A percentile compares a stretch with the other conserved stretches of the same genome.
Evolutionary conservation across 805 yeast species (phyloP).

Genomic region (Candida wancherniae): DNA sequence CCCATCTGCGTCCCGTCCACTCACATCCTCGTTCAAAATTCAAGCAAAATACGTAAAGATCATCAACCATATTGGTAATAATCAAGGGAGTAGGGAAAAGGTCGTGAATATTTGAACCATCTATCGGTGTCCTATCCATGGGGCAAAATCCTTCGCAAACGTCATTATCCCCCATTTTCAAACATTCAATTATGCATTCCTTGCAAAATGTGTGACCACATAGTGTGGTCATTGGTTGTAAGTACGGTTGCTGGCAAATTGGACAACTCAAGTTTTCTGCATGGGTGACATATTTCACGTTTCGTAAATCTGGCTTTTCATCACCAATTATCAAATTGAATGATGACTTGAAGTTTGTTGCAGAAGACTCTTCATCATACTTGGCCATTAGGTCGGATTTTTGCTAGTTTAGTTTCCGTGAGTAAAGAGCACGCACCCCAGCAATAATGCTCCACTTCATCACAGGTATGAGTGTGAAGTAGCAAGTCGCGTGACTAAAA

Average conservation of each 20-base stretch:
- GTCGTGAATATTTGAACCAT: slow-evolving; percentile 21
- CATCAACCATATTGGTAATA: slow-evolving; percentile 56
- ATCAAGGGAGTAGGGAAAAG: slow-evolving; percentile 52
- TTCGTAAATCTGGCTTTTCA: slow-evolving; percentile 6
- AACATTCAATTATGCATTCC: slow-evolving; percentile 46
- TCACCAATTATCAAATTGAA: slow-evolving; percentile 1
- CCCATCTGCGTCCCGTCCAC: slow-evolving; percentile 58
- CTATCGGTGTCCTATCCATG: slow-evolving; percentile 51
- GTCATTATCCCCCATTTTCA: slow-evolving; percentile 15
- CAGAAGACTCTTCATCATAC: background rate
- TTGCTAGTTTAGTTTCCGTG: too few relatives aligned
- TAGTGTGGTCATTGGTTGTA: slow-evolving; percentile 54
- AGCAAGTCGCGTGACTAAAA: too few relatives aligned
- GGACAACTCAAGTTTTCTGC: slow-evolving; percentile 42
- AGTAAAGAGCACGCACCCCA: too few relatives aligned
- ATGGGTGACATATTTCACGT: slow-evolving; percentile 1
- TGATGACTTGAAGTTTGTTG: background rate
- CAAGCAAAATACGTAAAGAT: slow-evolving; percentile 52
- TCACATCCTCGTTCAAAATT: slow-evolving; percentile 50
- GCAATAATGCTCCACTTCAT: too few relatives aligned
- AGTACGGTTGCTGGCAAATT: slow-evolving; percentile 62
- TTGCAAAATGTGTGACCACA: slow-evolving; percentile 70
- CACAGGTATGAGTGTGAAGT: too few relatives aligned
- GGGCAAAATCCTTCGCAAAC: slow-evolving; percentile 41
- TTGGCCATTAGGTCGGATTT: too few relatives aligned